Conservation (phyloP, 176 grass and related monocot species). For the Aegilops sharonensis region DNA sequence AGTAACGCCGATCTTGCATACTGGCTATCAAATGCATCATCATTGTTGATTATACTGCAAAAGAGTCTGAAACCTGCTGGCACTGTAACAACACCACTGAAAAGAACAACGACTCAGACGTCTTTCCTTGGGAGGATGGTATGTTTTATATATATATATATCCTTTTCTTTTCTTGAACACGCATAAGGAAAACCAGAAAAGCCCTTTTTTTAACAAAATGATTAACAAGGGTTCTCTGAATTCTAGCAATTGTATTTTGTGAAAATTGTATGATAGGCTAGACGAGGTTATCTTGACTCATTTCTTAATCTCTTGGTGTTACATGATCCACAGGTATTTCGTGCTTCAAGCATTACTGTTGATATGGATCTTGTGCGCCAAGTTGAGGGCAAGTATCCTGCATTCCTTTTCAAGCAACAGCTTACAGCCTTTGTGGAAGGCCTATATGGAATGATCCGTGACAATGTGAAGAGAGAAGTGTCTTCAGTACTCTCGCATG, state of each 20-base stretch:
- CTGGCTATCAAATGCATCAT: conserved; percentile 86
- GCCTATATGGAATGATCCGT: conserved; percentile 84
- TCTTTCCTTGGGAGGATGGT: conserved; percentile 97
- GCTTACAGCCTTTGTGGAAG: conserved; percentile 84
- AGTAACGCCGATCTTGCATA: conserved; percentile 72
- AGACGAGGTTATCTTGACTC: not conserved
- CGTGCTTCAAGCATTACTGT: conserved; percentile 74
- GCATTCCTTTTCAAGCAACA: conserved; percentile 97
- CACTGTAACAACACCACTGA: conserved; percentile 54
- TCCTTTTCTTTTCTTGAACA: not conserved
- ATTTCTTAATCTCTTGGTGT: conserved; percentile 18
- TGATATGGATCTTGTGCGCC: conserved; percentile 71
- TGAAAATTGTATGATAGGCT: not conserved
- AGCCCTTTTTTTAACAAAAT: not conserved
- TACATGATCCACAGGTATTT: conserved; percentile 59
- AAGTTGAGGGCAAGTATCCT: conserved; percentile 90
- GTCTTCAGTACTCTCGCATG: conserved; percentile 66
- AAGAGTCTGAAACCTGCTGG: conserved; percentile 79
- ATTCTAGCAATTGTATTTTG: conserved; percentile 11
- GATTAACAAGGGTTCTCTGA: not conserved
- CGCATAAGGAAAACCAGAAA: not conserved
- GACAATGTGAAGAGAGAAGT: conserved; percentile 89
- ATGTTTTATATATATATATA: conserved; percentile 38
- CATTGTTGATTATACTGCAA: conserved; percentile 78
- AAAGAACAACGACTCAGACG: conserved; percentile 69